Conservation (phyloP, 495 filamentous ascomycete species). For the Letharia columbiana region DNA sequence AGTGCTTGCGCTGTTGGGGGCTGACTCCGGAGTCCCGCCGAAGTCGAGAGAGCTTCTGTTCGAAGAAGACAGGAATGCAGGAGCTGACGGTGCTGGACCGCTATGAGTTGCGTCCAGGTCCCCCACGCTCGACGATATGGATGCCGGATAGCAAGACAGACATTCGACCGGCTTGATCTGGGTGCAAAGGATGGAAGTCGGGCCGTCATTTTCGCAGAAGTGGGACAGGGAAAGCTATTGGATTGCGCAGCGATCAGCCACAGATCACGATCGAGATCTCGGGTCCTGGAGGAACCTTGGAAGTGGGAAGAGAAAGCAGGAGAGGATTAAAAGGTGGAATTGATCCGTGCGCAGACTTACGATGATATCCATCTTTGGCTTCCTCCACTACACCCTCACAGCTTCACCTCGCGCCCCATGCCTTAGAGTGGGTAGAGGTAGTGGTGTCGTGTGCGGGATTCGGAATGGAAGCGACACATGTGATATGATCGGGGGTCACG, state of each 20-base stretch:
- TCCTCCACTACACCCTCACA: constrained; percentile 11
- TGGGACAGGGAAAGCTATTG: constrained; percentile 83
- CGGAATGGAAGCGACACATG: constrained; percentile 1
- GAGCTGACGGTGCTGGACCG: not conserved
- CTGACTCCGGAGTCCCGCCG: constrained; percentile 12
- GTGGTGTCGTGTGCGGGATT: not conserved
- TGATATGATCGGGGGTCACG: constrained; percentile 1
- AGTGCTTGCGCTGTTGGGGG: constrained; percentile 11
- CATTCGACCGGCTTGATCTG: constrained; percentile 77
- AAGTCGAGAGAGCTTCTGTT: constrained; percentile 16
- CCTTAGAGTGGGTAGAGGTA: not conserved
- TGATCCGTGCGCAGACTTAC: constrained; percentile 12
- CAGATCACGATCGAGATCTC: not conserved
- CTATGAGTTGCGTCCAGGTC: constrained; percentile 14
- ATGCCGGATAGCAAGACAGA: constrained; percentile 50
- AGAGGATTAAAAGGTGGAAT: not conserved
- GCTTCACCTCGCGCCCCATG: constrained; percentile 5
- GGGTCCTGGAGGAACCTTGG: not conserved
- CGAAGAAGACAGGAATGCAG: not conserved
- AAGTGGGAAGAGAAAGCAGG: no score
- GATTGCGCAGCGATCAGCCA: not conserved
- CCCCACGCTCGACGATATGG: constrained; percentile 19
- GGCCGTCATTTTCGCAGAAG: constrained; percentile 93
- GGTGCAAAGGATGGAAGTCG: constrained; percentile 90
- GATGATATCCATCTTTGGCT: constrained; percentile 18